Evolutionary conservation across 208 protist genomes (phyloP).

Genomic region (Naegleria fowleri): DNA sequence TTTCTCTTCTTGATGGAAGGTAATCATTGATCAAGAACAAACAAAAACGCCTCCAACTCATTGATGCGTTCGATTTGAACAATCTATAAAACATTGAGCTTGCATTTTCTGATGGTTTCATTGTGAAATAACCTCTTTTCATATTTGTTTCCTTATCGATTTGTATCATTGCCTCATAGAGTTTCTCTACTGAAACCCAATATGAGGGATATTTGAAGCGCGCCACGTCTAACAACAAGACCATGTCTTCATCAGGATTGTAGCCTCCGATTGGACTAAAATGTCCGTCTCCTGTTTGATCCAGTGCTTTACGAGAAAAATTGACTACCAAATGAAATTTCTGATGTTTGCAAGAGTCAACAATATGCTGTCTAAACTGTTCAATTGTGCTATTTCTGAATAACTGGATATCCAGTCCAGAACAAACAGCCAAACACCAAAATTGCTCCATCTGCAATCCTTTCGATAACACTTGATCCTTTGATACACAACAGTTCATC

Average conservation of each 20-base stretch:
- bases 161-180: conserved; percentile 42
- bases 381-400: conserved; percentile 13
- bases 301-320: conserved; percentile 44
- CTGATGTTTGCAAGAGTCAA: neutral
- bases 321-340: conserved; percentile 42
- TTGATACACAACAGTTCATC: conserved; percentile 56
- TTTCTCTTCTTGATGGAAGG: neutral
- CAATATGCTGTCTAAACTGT: conserved; percentile 18
- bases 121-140: conserved; percentile 29
- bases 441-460: conserved; percentile 57
- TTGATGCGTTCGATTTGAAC: neutral
- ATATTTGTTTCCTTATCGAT: conserved; percentile 39
- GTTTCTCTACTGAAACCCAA: conserved; percentile 48
- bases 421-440: conserved; percentile 48
- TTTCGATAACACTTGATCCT: conserved; percentile 49
- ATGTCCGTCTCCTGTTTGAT: conserved; percentile 57
- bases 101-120: neutral
- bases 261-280: conserved; percentile 57
- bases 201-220: conserved; percentile 63
- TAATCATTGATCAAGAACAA: conserved; percentile 3
- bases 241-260: conserved; percentile 41
- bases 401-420: conserved; percentile 26
- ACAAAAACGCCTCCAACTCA: conserved; percentile 4
- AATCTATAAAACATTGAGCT: neutral
- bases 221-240: conserved; percentile 59